Percentiles rank a stretch among this genome's conserved stretches.
Evolutionary conservation across 2,329 filamentous ascomycete genomes (phyloP).

Genomic region (Exophiala sideris): DNA sequence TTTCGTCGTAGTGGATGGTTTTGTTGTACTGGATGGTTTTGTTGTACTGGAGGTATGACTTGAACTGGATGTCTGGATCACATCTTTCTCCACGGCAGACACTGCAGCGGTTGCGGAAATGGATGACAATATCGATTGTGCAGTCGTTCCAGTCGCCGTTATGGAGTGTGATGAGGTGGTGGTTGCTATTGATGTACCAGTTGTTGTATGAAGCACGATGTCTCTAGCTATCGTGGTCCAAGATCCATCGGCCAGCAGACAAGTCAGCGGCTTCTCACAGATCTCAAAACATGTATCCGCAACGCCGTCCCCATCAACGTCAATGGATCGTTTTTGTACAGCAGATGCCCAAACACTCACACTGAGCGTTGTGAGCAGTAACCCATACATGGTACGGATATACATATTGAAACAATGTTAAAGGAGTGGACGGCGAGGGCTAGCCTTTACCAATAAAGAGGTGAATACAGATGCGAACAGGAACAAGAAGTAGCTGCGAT

Average conservation of each 20-base stretch:
- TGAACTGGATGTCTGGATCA: background rate
- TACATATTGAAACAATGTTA: background rate
- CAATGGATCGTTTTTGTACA: background rate
- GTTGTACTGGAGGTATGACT: background rate
- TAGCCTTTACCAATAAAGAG: background rate
- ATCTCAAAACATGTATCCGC: background rate
- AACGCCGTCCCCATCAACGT: conserved; percentile 2
- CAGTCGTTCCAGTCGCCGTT: background rate
- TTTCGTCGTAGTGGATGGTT: background rate
- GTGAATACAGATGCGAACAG: background rate
- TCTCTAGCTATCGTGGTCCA: background rate
- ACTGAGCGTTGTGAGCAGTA: background rate
- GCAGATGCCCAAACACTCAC: background rate
- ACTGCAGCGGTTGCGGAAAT: background rate
- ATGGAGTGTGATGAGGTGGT: background rate
- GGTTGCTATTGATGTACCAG: background rate
- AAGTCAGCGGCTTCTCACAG: background rate
- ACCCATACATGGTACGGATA: background rate
- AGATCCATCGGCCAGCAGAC: background rate
- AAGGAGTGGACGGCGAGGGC: background rate
- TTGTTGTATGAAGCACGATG: background rate
- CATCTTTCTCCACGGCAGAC: background rate
- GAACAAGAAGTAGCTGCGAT: background rate
- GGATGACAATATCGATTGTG: background rate
- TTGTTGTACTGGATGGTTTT: background rate